Conservation (phyloP, 352 stramenopile genomes). For the Aphanomyces cochlioides region DNA sequence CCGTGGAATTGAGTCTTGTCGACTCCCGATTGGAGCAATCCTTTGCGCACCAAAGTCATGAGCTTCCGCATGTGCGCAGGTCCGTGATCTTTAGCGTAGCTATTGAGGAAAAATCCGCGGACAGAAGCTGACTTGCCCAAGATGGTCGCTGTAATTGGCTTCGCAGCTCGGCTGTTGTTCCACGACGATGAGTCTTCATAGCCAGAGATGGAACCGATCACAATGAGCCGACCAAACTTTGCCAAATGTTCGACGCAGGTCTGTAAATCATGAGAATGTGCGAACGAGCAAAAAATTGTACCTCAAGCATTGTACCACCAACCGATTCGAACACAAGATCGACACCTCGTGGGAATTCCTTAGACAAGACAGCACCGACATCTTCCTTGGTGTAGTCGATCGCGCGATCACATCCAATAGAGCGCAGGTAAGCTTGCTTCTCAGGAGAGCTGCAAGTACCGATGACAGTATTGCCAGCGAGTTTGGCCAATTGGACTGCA, state of each 20-base stretch:
- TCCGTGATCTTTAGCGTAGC: background rate
- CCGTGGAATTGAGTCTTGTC: conserved; percentile 13
- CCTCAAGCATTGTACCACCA: conserved; percentile 29
- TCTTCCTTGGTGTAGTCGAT: conserved; percentile 31
- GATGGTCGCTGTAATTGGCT: conserved; percentile 26
- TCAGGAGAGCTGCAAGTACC: conserved; percentile 30
- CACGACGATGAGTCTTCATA: conserved; percentile 28
- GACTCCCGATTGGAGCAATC: conserved; percentile 8
- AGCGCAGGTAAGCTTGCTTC: conserved; percentile 22
- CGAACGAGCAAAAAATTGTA: background rate
- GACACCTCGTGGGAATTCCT: conserved; percentile 28
- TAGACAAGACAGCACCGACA: conserved; percentile 22
- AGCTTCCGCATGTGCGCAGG: conserved; percentile 16
- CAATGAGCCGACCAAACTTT: conserved; percentile 18
- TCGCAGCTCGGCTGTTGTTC: background rate
- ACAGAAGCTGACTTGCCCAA: conserved; percentile 44
- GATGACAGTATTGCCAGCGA: conserved; percentile 25
- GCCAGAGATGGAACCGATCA: conserved; percentile 32
- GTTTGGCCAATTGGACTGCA: conserved; percentile 26
- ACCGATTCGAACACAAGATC: conserved; percentile 33
- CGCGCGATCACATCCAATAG: conserved; percentile 26
- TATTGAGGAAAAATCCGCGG: conserved; percentile 46
- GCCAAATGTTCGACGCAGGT: conserved; percentile 8
- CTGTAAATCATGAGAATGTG: background rate
- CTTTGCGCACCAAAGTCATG: conserved; percentile 6